Evolutionary conservation across 2,329 filamentous ascomycete species (phyloP).

Genomic region (Monosporascus sp.): DNA sequence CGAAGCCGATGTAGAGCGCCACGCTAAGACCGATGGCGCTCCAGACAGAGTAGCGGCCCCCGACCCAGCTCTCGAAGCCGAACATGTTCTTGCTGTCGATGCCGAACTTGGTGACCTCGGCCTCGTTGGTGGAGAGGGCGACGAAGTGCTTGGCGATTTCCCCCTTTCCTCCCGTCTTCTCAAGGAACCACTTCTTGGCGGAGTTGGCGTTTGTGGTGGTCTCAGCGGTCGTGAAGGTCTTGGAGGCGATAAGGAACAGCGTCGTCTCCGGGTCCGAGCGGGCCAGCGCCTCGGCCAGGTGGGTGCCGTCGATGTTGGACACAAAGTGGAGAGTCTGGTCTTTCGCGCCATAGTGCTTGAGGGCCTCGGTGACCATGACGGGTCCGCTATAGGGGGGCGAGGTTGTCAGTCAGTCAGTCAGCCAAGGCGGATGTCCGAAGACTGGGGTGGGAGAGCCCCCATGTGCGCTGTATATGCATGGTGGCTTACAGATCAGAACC

Average conservation of each 20-base stretch:
- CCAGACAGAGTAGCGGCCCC: constrained; percentile 98
- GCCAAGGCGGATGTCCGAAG: not conserved
- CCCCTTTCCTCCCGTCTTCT: constrained; percentile 68
- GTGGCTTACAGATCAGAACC: constrained; percentile 85
- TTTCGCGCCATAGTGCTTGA: constrained; percentile 87
- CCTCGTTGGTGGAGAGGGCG: constrained; percentile 91
- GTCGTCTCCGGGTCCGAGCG: constrained; percentile 92
- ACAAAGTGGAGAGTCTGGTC: constrained; percentile 94
- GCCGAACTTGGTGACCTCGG: constrained; percentile 95
- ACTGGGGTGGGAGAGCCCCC: not conserved
- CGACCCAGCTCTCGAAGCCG: constrained; percentile 97
- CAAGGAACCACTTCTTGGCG: constrained; percentile 94
- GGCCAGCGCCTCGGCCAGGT: constrained; percentile 89
- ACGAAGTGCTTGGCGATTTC: constrained; percentile 99
- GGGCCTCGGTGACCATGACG: constrained; percentile 97
- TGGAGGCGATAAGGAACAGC: constrained; percentile 97
- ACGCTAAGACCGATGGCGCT: constrained; percentile 96
- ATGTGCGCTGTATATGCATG: not conserved
- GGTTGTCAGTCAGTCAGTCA: not conserved
- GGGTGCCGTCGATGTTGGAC: constrained; percentile 98
- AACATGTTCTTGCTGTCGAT: constrained; percentile 99
- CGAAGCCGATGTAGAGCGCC: constrained; percentile 88
- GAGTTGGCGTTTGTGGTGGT: constrained; percentile 96
- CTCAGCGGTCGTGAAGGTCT: constrained; percentile 99
- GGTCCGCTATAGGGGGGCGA: constrained; percentile 60